Evolutionary conservation across 495 filamentous ascomycete species (phyloP), one percentile per base, ranked within the genome.

Genomic region (Penicillium canariense): DNA sequence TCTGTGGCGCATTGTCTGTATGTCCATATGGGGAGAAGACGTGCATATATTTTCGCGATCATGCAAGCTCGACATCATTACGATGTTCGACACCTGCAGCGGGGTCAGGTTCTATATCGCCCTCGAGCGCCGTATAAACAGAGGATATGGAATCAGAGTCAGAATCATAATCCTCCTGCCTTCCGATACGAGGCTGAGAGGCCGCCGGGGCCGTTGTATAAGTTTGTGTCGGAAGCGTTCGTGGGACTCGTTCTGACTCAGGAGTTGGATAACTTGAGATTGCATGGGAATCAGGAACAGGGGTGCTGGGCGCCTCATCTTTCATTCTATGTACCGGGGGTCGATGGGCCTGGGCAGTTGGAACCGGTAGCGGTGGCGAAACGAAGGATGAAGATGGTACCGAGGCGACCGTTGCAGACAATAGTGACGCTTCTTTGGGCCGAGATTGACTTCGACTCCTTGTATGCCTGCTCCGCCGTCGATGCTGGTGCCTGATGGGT

Each of bases 51-150:
- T 5, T 4, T 12, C 17, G 11, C 6, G 10, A 25, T 14, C 5
- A 39, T 23, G 11, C 36, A 23, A 12, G 9, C 5, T 25, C 7
- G n/a, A n/a, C n/a, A n/a, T n/a, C n/a, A n/a, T 32, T 32, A 6
- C 30, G 12, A 32, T 17, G 14, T 1, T 45, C 42, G 6, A 45
- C 6, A 18, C 5, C 4, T 30, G 25, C 12, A 4, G 48, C 9
- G 14, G 25, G n/a, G 12, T 20, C 48, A 42, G 26, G 36, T 23
- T 5, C 17, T 20, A 20, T 9, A 15, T 31, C 26, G 0, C 40
- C 50, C 17, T 68, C 61, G 14, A 52, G 54, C 11, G 65, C 65
- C 25, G 65, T 67, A 38, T 67, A 63, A n/a, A 65, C 58, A 11
- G 59, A 58, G 18, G 56, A 55, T 22, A 59, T 54, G 3, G 61